Base-by-base conservation (phyloP, 768 basidiomycete species). In the Sistotremastrum suecicum region DNA sequence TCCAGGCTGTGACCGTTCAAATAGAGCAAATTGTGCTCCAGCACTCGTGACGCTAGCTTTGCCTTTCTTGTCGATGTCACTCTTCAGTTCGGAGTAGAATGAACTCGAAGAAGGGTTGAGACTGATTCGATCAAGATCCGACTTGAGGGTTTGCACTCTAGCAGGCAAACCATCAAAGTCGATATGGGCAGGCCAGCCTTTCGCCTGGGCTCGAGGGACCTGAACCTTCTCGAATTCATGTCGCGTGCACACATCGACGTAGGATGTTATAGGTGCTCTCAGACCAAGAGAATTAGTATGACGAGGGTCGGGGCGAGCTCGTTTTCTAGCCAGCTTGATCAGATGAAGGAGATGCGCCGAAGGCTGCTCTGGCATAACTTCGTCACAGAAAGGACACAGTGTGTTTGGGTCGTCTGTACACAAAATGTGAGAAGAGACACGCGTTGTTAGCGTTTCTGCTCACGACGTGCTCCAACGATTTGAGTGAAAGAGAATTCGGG, bases 341-440 rank as follows among this genome's bases (percentile, higher is more conserved):
- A 90, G 65, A 4, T 63, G 63, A n/a, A 55, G 53, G 32, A 89
- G 66, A 28, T 69, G 62, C 1, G 76, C 71, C 0, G 84, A 81
- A 4, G 80, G 80, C 3, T 66, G 60, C 2, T 65, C 48, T 1
- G 87, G 88, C 7, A 88, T 66, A 0, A 65, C 70, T 12, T 74
- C 70, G 53, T 90, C 87, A 51, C 87, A 90, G 58, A 80, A 90
- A 0, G 87, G 85, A 55, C 87, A 90, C 2, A 88, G 62, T 1
- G 68, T 78, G 5, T 65, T 67, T 7, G 84, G 84, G 52, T 89
- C 84, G 5, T 68, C 62, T 44, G 37, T 39, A 31, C 29, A 28
- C 31, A 30, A 12, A 37, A 9, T 34, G 29, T 39, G 48, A 42
- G 45, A 48, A 31, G 48, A 10, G 33, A 30, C 34, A 12, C 20